Base-by-base conservation (phyloP, 2,329 filamentous ascomycete genomes). In the Cytospora piceae region DNA sequence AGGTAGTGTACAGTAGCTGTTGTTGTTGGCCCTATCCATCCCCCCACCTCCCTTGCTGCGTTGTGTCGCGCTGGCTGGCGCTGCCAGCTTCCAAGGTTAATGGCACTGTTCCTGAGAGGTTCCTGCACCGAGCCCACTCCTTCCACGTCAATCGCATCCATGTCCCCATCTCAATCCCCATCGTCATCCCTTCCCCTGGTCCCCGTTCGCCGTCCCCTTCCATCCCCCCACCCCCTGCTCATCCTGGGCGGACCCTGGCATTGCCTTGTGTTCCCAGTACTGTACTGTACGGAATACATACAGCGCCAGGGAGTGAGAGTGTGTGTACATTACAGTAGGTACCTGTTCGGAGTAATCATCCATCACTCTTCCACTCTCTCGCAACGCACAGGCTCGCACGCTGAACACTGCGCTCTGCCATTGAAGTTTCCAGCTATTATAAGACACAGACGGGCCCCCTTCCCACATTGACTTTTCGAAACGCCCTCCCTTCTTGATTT, bases 361-460 rank as follows among this genome's bases (percentile, higher is more conserved):
- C 55, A 46, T 63, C 53, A 57, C 11, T 37, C 61, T 57, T 55
- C 56, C 61, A 63, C 53, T 46, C 56, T 63, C 56, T 63, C 61
- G 53, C 61, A 63, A 53, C 55, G 61, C 46, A 22, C 46, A 49
- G 61, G 61, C 61, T 57, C 56, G 53, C 60, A 63, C 53, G 49
- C 53, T 63, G 61, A 32, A 54, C 62, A 65, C 58, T 46, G 65
- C 65, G 56, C 66, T 42, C 42, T 59, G 58, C 65, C 58, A 58
- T 67, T 67, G 58, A 65, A 67, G 60, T 57, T n/a, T 46, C 42
- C 42, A 46, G 55, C 63, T 69, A 69, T 68, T 69, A 69, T 69
- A 69, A 69, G 68, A 69, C 66, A 67, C 63, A 66, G 64, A 67
- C 62, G 67, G 57, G 60, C 62, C 67, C 68, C 68, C 68, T 67